Conservation (phyloP, 2,329 filamentous ascomycete genomes). For the Fusarium avenaceum region DNA sequence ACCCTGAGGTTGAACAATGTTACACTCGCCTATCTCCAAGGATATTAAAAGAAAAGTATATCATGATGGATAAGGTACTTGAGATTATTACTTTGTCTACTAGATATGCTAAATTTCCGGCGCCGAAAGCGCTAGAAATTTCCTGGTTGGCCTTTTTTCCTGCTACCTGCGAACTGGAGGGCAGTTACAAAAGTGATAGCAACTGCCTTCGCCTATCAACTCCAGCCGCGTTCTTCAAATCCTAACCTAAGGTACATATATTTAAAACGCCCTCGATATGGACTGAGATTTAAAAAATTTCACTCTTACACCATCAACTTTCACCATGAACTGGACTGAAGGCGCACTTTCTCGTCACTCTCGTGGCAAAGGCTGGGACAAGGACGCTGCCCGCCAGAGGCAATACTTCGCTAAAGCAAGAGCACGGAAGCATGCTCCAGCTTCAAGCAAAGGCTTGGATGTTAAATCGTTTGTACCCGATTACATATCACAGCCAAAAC, state of each 20-base stretch:
- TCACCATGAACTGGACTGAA: constrained; percentile 60
- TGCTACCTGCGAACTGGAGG: neutral
- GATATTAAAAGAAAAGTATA: neutral
- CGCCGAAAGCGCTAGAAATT: neutral
- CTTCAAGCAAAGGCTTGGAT: constrained; percentile 12
- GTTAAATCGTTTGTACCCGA: constrained; percentile 48
- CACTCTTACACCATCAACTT: neutral
- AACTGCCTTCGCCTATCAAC: constrained; percentile 1
- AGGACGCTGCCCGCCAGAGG: constrained; percentile 54
- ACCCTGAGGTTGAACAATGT: neutral
- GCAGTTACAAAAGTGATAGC: neutral
- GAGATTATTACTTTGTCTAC: neutral
- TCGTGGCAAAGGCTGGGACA: constrained; percentile 52
- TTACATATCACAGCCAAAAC: constrained; percentile 40
- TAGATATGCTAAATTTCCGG: too few species aligned
- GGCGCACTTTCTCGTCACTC: constrained; percentile 56
- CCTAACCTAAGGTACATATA: neutral
- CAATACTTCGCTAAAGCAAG: constrained; percentile 57
- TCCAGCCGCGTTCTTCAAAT: neutral
- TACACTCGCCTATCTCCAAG: constrained; percentile 11
- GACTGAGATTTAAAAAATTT: too few species aligned
- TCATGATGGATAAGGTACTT: neutral
- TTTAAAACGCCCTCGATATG: too few species aligned
- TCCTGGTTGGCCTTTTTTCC: neutral
- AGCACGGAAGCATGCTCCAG: constrained; percentile 35